Base-by-base conservation (phyloP, 306 rosid genomes). In the Spatholobus suberectus region DNA sequence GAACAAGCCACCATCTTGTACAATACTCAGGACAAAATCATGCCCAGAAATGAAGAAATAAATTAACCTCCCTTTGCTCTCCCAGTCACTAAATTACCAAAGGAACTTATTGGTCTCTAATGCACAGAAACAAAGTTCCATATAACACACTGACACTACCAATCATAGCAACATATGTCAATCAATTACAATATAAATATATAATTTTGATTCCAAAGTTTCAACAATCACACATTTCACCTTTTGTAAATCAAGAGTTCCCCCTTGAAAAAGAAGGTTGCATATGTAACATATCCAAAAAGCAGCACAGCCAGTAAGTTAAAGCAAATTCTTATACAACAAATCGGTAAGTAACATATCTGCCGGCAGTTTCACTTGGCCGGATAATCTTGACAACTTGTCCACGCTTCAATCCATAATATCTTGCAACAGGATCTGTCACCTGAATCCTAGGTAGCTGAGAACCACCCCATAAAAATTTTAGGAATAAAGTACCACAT, bases 371-470 rank as follows among this genome's bases (percentile, higher is more conserved):
- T 81, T 95, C 97, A 83, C 97, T 93, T 4, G 92, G 87, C 59
- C 97, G 81, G 83, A 88, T 88, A 43, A 95, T 95, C 94, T 91
- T 92, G 66, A 96, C 99, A 68, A 95, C 97, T 58, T 95, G 97
- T 54, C 94, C 99, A n/a, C 94, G 96, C 90, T 88, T 92, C 81
- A 96, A 89, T 47, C 98, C 98, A 8, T 90, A 93, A 79, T 92
- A 96, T 86, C 96, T 89, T 17, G 99, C 90, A 59, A 96, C 73
- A 6, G 99, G 99, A 83, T 93, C 99, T 0, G 91, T 88, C 67
- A 91, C 89, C 80, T 91, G 99, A 49, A 96, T 90, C 75, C 97
- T 94, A 8, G 98, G 98, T 55, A 93, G 92, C 99, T 92, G 91
- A 79, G 67, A 67, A 62, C 44, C 57, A 76, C 1, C 21, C 54